These are phyloP conservation scores for Cyclocybe aegerita DNA, from an alignment of 768 basidiomycete genomes.

Conservation along the genomic window DNA sequence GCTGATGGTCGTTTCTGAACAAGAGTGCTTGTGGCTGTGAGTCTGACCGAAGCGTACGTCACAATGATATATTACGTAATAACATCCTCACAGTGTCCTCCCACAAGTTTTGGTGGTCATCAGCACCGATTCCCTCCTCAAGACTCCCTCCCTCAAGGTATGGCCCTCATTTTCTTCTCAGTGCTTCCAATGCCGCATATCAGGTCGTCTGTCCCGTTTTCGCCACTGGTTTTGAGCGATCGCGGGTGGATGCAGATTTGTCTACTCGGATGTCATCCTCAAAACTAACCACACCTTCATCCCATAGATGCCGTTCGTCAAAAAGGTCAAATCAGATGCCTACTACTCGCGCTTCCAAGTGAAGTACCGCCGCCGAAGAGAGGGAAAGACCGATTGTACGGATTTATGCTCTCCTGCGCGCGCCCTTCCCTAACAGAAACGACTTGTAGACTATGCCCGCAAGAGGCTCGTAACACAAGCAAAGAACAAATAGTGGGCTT, in stretches of 20 bases:
- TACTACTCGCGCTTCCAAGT: conserved; percentile 99
- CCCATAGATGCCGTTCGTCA: conserved; percentile 90
- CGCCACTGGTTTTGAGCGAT: background rate
- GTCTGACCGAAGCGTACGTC: background rate
- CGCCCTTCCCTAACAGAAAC: conserved; percentile 11
- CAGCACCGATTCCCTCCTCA: conserved; percentile 27
- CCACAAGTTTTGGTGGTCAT: conserved; percentile 21
- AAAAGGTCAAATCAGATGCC: conserved; percentile 92
- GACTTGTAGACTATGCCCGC: conserved; percentile 86
- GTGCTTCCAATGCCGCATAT: background rate
- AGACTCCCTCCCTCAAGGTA: conserved; percentile 39
- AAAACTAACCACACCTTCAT: conserved; percentile 6
- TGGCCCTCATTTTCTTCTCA: conserved; percentile 13
- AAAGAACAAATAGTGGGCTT: conserved; percentile 94
- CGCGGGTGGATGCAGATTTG: conserved; percentile 32
- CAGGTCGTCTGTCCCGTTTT: background rate
- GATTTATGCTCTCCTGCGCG: conserved; percentile 7
- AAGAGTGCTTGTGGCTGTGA: background rate
- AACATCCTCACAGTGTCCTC: conserved; percentile 3
- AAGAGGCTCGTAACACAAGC: conserved; percentile 97
- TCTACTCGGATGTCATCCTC: conserved; percentile 30
- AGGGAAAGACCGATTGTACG: conserved; percentile 98
- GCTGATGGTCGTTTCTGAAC: background rate
- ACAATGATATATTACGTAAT: conserved; percentile 26
- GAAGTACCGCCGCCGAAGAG: conserved; percentile 95